phyloP scores from a whole-genome alignment of 345 rosid genomes.

The Gossypium rotundifolium region DNA sequence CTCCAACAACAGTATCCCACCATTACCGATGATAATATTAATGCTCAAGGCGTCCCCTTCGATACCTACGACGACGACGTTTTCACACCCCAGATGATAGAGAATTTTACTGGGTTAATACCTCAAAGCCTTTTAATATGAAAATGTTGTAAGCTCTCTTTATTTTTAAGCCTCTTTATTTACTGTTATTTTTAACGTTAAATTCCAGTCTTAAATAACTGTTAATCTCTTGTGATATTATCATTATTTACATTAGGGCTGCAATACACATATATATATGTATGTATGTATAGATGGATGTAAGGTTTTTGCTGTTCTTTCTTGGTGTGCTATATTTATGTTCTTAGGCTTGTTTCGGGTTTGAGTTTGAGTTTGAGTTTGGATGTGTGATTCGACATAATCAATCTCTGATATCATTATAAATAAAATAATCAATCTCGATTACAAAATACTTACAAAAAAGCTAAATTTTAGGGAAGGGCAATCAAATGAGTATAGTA shows the following conservation, averaged over 20 bases:
- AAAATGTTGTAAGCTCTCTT: background rate
- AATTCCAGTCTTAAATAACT: no score
- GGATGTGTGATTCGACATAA: background rate
- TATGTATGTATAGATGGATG: background rate
- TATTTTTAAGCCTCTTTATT: background rate
- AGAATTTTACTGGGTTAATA: conserved; percentile 1
- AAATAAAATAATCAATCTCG: no score
- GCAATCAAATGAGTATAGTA: no score
- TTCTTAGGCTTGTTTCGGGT: background rate
- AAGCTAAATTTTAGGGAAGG: no score
- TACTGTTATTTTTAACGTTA: background rate
- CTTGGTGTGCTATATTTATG: background rate
- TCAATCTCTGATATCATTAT: background rate
- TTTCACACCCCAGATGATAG: background rate
- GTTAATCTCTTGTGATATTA: background rate
- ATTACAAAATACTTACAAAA: no score
- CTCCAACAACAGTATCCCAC: background rate
- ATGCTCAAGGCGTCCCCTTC: background rate
- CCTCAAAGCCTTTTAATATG: background rate
- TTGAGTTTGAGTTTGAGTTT: background rate
- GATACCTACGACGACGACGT: conserved; percentile 4
- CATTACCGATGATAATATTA: background rate
- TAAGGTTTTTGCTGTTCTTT: no score
- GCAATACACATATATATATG: background rate
- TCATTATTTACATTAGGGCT: background rate